A percentile compares a stretch with the other conserved stretches of the same genome.
phyloP scores from a whole-genome alignment of 2,329 filamentous ascomycete genomes.

The Ophiostoma ips region DNA sequence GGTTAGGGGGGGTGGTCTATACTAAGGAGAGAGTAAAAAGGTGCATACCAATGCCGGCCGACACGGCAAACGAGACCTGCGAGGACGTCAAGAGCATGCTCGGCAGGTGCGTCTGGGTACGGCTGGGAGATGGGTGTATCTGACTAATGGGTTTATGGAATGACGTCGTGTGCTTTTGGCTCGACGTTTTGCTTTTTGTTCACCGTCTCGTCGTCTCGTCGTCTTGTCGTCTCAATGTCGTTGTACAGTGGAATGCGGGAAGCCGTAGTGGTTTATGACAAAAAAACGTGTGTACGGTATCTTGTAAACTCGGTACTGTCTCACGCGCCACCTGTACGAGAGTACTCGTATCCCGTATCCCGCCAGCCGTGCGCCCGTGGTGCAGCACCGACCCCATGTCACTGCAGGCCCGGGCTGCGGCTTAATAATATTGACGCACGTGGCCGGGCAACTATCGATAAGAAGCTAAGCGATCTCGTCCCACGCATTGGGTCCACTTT shows the following conservation, averaged over 20 bases:
- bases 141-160: too few relatives aligned
- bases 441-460: constrained; percentile 17
- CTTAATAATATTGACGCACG: too few relatives aligned
- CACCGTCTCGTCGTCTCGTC: neutral
- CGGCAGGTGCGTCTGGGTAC: neutral
- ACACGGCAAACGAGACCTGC: constrained; percentile 56
- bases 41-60: constrained; percentile 46
- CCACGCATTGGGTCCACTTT: neutral
- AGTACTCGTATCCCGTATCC: too few relatives aligned
- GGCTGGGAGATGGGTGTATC: too few relatives aligned
- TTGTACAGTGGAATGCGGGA: too few relatives aligned
- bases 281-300: too few relatives aligned
- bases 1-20: neutral
- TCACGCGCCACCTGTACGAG: too few relatives aligned
- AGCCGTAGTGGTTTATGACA: neutral
- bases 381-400: too few relatives aligned
- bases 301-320: neutral
- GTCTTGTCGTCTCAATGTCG: neutral
- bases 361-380: too few relatives aligned
- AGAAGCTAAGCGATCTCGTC: neutral
- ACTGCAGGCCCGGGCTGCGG: too few relatives aligned
- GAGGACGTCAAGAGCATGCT: constrained; percentile 49
- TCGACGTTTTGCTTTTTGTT: neutral
- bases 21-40: neutral
- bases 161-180: too few relatives aligned